Conservation (phyloP, 2,329 filamentous ascomycete genomes). For the Beauveria sp. region DNA sequence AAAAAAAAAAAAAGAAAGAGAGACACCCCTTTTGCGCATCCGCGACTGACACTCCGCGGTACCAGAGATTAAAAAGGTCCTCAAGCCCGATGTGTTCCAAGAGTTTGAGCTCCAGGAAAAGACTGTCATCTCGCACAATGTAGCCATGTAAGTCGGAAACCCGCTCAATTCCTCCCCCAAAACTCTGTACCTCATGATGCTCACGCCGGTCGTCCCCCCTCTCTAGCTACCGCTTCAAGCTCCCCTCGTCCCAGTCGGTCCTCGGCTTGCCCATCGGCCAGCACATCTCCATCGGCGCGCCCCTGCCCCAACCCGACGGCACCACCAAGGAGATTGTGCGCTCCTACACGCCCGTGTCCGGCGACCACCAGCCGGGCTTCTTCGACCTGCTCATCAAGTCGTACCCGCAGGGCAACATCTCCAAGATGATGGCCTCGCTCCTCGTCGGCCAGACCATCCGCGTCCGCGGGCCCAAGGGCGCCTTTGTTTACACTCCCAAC, state of each 20-base stretch:
- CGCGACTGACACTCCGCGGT: conserved; percentile 7
- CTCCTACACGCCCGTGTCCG: conserved; percentile 87
- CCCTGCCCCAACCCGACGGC: conserved; percentile 59
- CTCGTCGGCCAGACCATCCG: conserved; percentile 81
- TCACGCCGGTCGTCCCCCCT: not conserved
- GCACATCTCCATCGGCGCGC: conserved; percentile 92
- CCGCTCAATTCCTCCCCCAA: not conserved
- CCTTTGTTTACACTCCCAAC: conserved; percentile 95
- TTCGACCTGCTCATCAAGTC: conserved; percentile 98
- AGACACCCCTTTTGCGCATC: not conserved
- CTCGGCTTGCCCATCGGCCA: conserved; percentile 97
- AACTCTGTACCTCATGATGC: not conserved
- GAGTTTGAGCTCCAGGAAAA: conserved; percentile 91
- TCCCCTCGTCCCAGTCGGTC: conserved; percentile 69
- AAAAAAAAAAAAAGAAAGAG: not conserved
- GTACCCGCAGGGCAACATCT: conserved; percentile 96
- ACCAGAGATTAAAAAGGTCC: conserved; percentile 67
- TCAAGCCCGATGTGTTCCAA: conserved; percentile 84
- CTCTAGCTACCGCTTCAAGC: conserved; percentile 78
- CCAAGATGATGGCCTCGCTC: conserved; percentile 79
- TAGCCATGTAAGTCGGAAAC: conserved; percentile 65
- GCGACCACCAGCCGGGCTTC: conserved; percentile 81
- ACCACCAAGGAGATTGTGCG: conserved; percentile 76
- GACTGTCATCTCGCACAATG: conserved; percentile 94
- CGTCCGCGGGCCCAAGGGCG: conserved; percentile 89